Percentiles rank a stretch among this genome's conserved stretches.
Conservation (phyloP, 441 rosid genomes). For the Eugenia klotzschiana region DNA sequence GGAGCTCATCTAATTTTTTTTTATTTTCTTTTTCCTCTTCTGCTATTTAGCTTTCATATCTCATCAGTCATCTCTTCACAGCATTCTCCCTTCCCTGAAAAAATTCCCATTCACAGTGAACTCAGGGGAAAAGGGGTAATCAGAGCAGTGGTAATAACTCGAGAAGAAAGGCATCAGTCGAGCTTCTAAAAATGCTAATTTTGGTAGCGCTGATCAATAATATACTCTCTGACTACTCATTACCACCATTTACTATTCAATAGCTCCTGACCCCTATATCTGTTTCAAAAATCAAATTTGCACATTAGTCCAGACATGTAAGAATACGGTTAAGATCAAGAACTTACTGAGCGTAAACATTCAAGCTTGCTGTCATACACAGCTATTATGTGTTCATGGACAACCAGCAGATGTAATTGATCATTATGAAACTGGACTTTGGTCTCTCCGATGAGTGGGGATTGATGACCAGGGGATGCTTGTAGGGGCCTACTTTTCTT, state of each 20-base stretch:
- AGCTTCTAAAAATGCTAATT: not conserved
- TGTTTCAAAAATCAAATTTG: not conserved
- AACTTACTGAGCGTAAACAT: slow-evolving; percentile 47
- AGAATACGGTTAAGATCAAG: not conserved
- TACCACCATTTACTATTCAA: not conserved
- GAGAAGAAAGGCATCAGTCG: not conserved
- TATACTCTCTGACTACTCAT: not conserved
- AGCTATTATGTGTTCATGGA: slow-evolving; percentile 58
- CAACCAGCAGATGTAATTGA: slow-evolving; percentile 48
- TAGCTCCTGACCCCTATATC: not conserved
- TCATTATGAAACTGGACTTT: slow-evolving; percentile 66
- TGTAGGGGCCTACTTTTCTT: slow-evolving; percentile 47
- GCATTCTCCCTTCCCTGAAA: not conserved
- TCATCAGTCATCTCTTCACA: not conserved
- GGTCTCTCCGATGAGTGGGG: slow-evolving; percentile 45
- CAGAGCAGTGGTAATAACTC: not conserved
- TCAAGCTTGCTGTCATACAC: slow-evolving; percentile 60
- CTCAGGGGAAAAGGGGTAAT: not conserved
- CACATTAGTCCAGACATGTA: not conserved
- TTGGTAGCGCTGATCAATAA: not conserved
- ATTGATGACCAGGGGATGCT: slow-evolving; percentile 40
- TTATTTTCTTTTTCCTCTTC: not conserved
- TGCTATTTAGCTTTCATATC: not conserved
- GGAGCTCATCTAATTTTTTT: not conserved
- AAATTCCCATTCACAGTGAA: not conserved